These are phyloP conservation scores for Penicillium lividum DNA, from an alignment of 495 filamentous ascomycete genomes.

Conservation along the genomic window DNA sequence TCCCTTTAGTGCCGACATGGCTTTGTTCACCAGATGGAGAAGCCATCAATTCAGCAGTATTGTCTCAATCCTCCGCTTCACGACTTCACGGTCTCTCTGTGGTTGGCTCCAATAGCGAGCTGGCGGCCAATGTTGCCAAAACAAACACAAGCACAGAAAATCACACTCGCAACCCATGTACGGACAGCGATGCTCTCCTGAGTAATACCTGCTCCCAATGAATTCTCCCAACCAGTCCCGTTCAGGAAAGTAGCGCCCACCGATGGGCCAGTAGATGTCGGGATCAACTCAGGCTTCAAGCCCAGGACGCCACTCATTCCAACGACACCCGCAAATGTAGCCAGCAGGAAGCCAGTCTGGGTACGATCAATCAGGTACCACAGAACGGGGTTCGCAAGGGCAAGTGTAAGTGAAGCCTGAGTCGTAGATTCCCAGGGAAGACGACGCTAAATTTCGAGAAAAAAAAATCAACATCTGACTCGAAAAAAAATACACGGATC, in stretches of 20 bases:
- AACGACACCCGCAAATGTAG: conserved; percentile 64
- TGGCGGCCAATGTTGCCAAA: conserved; percentile 94
- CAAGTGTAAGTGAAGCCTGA: conserved; percentile 87
- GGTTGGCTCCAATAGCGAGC: conserved; percentile 54
- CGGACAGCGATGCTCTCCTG: conserved; percentile 76
- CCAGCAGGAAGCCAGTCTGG: conserved; percentile 76
- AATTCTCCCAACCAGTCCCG: conserved; percentile 36
- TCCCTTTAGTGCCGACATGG: background rate
- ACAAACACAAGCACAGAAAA: conserved; percentile 93
- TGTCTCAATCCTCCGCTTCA: conserved; percentile 14
- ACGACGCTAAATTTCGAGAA: conserved; percentile 57
- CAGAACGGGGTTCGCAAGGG: conserved; percentile 87
- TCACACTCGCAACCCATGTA: conserved; percentile 86
- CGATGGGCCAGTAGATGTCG: conserved; percentile 53
- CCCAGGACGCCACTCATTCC: conserved; percentile 74
- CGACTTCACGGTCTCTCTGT: conserved; percentile 23
- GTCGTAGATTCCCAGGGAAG: conserved; percentile 92
- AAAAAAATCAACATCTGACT: conserved; percentile 15
- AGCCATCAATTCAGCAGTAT: background rate
- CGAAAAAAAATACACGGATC: conserved; percentile 9
- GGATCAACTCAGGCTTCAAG: conserved; percentile 75
- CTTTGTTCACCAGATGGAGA: background rate
- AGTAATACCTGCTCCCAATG: conserved; percentile 58
- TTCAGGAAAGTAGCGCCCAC: conserved; percentile 31
- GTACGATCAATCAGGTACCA: conserved; percentile 97